Evolutionary conservation across 2,329 filamentous ascomycete species (phyloP).

Genomic region (Aspergillus sp.): DNA sequence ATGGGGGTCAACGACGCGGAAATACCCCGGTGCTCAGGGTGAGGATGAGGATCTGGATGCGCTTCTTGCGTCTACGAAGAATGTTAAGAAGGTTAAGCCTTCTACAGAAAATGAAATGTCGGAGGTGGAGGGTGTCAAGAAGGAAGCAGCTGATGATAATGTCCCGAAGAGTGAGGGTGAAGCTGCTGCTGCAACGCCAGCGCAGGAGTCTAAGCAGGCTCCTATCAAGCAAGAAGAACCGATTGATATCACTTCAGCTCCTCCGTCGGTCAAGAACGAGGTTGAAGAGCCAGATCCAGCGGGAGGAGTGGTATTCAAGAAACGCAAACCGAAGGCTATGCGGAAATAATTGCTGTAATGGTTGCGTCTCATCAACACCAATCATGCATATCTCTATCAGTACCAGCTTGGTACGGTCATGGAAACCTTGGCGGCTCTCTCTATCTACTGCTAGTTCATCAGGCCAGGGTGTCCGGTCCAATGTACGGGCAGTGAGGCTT

Average conservation of each 20-base stretch:
- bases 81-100: conserved; percentile 29
- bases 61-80: conserved; percentile 36
- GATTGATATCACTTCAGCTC: conserved; percentile 2
- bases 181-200: not conserved
- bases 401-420: too few species aligned
- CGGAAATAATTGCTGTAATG: conserved; percentile 23
- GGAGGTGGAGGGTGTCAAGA: conserved; percentile 1
- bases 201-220: conserved; percentile 8
- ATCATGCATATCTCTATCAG: too few species aligned
- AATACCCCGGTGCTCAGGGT: conserved; percentile 34
- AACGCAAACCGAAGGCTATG: conserved; percentile 41
- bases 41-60: conserved; percentile 36
- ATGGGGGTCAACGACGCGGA: conserved; percentile 38
- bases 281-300: conserved; percentile 15
- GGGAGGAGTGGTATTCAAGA: conserved; percentile 40
- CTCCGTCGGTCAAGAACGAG: conserved; percentile 8
- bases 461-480: too few species aligned
- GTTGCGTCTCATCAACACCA: too few species aligned
- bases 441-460: too few species aligned
- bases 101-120: conserved; percentile 6
- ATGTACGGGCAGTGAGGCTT: too few species aligned
- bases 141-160: conserved; percentile 3
- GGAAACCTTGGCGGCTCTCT: too few species aligned
- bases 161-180: conserved; percentile 4
- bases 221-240: conserved; percentile 24